Base-by-base conservation (phyloP, 345 rosid species). In the Ceriops tagal region DNA sequence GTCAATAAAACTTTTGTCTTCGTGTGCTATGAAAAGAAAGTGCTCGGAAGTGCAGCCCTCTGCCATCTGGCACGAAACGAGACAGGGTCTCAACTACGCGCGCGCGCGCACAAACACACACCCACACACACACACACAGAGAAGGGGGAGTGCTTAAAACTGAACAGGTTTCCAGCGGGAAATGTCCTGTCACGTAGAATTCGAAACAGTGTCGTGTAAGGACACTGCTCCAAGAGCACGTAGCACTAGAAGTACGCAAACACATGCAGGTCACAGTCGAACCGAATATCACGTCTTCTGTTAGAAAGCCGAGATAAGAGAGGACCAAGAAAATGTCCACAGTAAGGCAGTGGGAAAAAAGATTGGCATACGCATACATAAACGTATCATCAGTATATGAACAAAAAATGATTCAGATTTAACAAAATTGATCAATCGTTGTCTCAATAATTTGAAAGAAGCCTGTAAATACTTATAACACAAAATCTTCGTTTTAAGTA, bases 231-330 rank as follows among this genome's bases (percentile, higher is more conserved):
- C 26, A n/a, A 1, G 13, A 3, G 43, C 21, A 35, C 37, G 19
- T 57, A 32, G 15, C 7, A 24, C 58, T 22, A 7, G 19, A 13
- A 43, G 1, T 13, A 24, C 18, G 59, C 30, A 1, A 43, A 61
- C 58, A 7, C 18, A 57, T 66, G 68, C 19, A 15, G 9, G 71
- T 70, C 68, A 69, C 62, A 62, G 52, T 76, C 65, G 32, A 16
- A 18, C 75, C 77, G 9, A 66, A 46, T 39, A 39, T 7, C 27
- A 11, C 21, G 56, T 64, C 70, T 58, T 61, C 62, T 8, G 5
- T 9, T 18, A 22, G 57, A 18, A 64, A 67, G 34, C 62, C 51
- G 22, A 67, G 52, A 34, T 35, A 24, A 3, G 16, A 2, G 2
- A 26, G 27, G 51, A 31, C 58, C 8, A 56, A 15, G 28, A 7